Evolutionary conservation across 345 rosid species (phyloP), one percentile per base, ranked within the genome.

Genomic region (Odontarrhena argentea): DNA sequence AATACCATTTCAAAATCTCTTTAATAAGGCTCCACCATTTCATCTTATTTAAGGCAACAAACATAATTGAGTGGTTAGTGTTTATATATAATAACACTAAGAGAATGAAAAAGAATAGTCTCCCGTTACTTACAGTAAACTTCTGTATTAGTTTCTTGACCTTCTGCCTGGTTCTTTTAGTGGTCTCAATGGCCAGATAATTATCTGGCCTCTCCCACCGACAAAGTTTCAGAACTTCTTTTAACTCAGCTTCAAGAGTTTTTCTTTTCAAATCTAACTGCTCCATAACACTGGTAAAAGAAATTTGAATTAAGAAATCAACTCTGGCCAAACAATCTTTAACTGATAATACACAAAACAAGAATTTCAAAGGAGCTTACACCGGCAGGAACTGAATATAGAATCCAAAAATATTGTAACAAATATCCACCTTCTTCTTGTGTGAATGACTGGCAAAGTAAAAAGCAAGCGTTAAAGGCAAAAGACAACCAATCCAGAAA

Each of bases 401-500:
- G 80, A 84, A 84, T 49, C 99, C 99, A 75, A 84, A 88, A 36
- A 83, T 43, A 71, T 94, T 94, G 87, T 88, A 94, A 57, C 92
- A 74, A 49, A 91, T 84, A 69, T 76, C 81, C 74, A 85, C 53
- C 65, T 75, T 85, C 71, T 71, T 80, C 71, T 78, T 81, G 69
- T 84, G 84, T 81, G 74, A 51, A 38, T 71, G 70, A 69, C 99
- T 93, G 86, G 74, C 28, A 67, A 43, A 14, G 55, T 24, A 60
- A 60, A 49, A 53, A 47, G 57, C 24, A 24, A 1, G 41, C 61
- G 41, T 67, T 45, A 52, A 11, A 36, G 37, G 70, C 11, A 28
- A 52, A 59, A 28, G 32, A 51, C 40, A 40, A n/a, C 14, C 64
- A 59, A 13, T 47, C 40, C 50, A 51, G 65, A 68, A 61, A 52